Percentiles rank a stretch among this genome's conserved stretches.
phyloP scores from a whole-genome alignment of 2,329 filamentous ascomycete species.

The Penicillium sp. region DNA sequence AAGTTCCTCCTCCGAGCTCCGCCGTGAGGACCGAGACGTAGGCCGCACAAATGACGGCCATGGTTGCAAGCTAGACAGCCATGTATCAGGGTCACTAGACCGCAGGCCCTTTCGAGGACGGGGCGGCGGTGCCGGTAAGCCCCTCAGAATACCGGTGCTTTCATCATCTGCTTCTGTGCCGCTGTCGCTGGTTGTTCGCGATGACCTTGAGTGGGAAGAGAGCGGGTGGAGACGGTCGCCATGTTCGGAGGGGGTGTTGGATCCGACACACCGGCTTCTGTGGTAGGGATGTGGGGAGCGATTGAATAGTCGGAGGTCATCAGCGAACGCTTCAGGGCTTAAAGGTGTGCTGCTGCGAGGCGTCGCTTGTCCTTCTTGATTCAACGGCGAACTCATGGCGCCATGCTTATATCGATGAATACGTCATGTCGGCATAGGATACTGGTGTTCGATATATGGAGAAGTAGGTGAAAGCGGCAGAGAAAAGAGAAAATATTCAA shows the following conservation, averaged over 20 bases:
- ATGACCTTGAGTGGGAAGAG: slow-evolving; percentile 47
- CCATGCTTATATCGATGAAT: slow-evolving; percentile 32
- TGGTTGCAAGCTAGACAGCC: slow-evolving; percentile 31
- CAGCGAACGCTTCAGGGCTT: slow-evolving; percentile 19
- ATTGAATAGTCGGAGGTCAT: slow-evolving; percentile 51
- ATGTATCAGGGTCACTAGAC: slow-evolving; percentile 37
- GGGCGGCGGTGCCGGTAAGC: slow-evolving; percentile 74
- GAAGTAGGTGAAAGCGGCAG: background rate
- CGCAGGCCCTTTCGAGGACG: slow-evolving; percentile 75
- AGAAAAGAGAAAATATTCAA: background rate
- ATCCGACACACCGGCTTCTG: slow-evolving; percentile 59
- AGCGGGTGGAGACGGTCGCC: slow-evolving; percentile 33
- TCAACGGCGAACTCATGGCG: slow-evolving; percentile 34
- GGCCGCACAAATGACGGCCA: slow-evolving; percentile 36
- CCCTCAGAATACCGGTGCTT: slow-evolving; percentile 70
- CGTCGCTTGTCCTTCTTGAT: slow-evolving; percentile 30
- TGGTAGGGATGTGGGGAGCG: slow-evolving; percentile 69
- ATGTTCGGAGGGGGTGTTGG: slow-evolving; percentile 43
- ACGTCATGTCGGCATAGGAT: slow-evolving; percentile 30
- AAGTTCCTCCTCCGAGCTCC: slow-evolving; percentile 33
- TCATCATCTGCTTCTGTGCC: slow-evolving; percentile 96
- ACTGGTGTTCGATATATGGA: background rate
- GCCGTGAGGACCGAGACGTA: slow-evolving; percentile 28
- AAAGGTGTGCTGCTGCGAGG: slow-evolving; percentile 20
- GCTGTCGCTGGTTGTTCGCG: slow-evolving; percentile 73